Conservation (phyloP, 352 stramenopile genomes). For the Lagenidium sp. region DNA sequence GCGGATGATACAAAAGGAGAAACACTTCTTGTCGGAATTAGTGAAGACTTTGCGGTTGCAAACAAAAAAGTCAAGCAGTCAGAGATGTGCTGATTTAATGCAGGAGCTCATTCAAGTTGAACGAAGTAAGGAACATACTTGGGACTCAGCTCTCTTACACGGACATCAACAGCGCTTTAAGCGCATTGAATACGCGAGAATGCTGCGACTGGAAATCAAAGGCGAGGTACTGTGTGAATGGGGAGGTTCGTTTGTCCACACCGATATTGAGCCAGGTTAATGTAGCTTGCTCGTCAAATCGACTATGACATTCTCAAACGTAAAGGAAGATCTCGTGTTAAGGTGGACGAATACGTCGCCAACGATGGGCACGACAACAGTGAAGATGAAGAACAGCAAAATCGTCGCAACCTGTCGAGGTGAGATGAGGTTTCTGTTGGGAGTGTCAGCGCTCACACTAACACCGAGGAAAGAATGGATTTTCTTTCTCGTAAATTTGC, state of each 20-base stretch:
- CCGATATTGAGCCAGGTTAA: too few species aligned
- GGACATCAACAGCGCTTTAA: constrained; percentile 61
- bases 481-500: constrained; percentile 45
- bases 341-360: neutral
- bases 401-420: constrained; percentile 28
- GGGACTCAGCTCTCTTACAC: constrained; percentile 64
- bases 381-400: neutral
- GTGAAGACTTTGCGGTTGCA: constrained; percentile 69
- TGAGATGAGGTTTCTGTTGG: constrained; percentile 3
- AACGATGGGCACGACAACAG: neutral
- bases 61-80: constrained; percentile 42
- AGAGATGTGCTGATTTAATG: constrained; percentile 41
- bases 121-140: constrained; percentile 36
- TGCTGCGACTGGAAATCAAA: constrained; percentile 60
- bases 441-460: too few species aligned
- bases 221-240: constrained; percentile 60
- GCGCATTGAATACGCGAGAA: constrained; percentile 40
- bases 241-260: too few species aligned
- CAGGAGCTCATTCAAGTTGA: constrained; percentile 61
- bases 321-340: too few species aligned
- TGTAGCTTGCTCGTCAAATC: constrained; percentile 56
- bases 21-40: constrained; percentile 60
- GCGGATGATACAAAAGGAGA: constrained; percentile 38
- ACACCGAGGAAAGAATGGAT: constrained; percentile 35
- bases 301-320: too few species aligned